Evolutionary conservation across 345 rosid genomes (phyloP).

Genomic region (Combretum micranthum): DNA sequence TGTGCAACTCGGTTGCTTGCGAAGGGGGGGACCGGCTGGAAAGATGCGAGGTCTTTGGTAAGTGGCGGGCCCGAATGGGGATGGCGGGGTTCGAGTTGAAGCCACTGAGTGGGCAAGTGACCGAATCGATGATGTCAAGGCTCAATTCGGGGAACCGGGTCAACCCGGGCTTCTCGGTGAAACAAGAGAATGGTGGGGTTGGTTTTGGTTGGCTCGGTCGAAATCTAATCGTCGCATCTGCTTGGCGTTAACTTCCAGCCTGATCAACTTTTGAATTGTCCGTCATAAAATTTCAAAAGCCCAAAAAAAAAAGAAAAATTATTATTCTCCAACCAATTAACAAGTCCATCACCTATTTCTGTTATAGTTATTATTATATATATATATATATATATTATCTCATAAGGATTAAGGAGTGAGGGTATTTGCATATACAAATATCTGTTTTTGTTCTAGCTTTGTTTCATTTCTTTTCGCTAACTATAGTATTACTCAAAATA

Average conservation of each 20-base stretch:
- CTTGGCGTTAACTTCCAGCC: constrained; percentile 77
- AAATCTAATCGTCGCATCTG: constrained; percentile 86
- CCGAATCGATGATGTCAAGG: constrained; percentile 51
- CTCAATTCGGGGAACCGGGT: constrained; percentile 38
- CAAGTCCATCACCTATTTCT: no score
- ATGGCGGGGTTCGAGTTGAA: constrained; percentile 84
- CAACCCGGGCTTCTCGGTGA: constrained; percentile 65
- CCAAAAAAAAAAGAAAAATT: no score
- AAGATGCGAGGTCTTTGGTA: constrained; percentile 93
- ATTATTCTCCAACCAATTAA: no score
- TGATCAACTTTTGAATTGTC: constrained; percentile 3
- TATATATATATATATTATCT: no score
- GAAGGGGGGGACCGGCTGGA: constrained; percentile 82
- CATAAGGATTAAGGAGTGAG: no score
- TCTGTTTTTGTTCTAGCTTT: no score
- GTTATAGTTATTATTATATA: no score
- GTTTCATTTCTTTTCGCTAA: no score
- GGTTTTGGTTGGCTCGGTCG: constrained; percentile 87
- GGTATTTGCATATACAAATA: no score
- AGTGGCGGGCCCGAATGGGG: constrained; percentile 91
- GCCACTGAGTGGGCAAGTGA: constrained; percentile 42
- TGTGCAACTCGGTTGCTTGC: constrained; percentile 71
- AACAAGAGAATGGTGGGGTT: constrained; percentile 76
- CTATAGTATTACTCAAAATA: no score
- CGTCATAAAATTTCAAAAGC: constrained; percentile 15